phyloP scores from a whole-genome alignment of 495 filamentous ascomycete species.

The Beverwykella pulmonaria region DNA sequence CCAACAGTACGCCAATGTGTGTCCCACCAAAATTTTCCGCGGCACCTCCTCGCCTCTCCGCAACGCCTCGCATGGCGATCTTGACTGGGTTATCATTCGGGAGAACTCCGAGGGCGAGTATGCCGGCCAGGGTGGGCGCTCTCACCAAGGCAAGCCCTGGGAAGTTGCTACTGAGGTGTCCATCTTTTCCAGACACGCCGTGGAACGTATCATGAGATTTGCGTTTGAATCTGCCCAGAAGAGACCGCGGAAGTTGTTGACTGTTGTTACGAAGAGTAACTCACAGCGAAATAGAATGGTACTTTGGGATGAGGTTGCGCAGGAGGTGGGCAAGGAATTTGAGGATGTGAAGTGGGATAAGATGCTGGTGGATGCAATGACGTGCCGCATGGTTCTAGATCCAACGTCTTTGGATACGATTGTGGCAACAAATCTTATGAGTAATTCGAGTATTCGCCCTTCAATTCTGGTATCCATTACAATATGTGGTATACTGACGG shows the following conservation, averaged over 20 bases:
- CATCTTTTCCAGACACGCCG: constrained; percentile 44
- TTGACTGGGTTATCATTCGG: constrained; percentile 48
- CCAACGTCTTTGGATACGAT: constrained; percentile 46
- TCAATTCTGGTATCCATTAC: not conserved
- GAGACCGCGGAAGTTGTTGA: constrained; percentile 42
- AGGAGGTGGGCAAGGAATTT: constrained; percentile 44
- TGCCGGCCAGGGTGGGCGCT: constrained; percentile 39
- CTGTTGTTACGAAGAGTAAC: constrained; percentile 49
- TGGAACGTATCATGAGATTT: constrained; percentile 46
- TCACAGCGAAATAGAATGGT: constrained; percentile 48
- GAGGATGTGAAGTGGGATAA: constrained; percentile 44
- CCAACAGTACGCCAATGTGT: constrained; percentile 48
- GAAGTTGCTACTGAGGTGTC: constrained; percentile 45
- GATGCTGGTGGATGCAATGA: constrained; percentile 50
- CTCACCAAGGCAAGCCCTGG: constrained; percentile 36
- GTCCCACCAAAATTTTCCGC: constrained; percentile 43
- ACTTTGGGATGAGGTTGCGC: constrained; percentile 45
- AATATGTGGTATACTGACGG: not conserved
- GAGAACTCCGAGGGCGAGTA: constrained; percentile 49
- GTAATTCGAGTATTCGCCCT: too few species aligned
- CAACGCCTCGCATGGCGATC: constrained; percentile 33
- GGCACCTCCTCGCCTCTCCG: constrained; percentile 42
- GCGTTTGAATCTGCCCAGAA: constrained; percentile 45
- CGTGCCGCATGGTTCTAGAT: constrained; percentile 45
- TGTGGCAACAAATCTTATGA: constrained; percentile 45